phyloP scores from a whole-genome alignment of 805 yeast species.

The Candida lessepsii region DNA sequence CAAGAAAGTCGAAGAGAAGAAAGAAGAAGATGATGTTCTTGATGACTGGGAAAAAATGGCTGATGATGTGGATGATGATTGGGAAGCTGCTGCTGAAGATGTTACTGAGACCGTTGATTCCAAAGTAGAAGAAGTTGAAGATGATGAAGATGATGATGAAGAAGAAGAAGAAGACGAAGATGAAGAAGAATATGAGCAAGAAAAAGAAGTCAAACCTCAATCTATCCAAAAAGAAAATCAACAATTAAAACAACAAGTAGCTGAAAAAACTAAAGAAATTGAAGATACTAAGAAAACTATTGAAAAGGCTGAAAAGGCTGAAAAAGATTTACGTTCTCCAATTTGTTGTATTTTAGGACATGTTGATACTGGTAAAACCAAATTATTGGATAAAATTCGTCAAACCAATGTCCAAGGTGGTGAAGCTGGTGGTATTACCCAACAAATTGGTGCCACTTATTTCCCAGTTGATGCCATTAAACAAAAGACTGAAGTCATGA shows the following conservation, averaged over 20 bases:
- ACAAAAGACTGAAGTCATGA: slow-evolving; percentile 90
- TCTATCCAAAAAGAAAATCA: slow-evolving; percentile 26
- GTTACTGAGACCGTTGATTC: slow-evolving; percentile 19
- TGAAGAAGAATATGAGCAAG: slow-evolving; percentile 29
- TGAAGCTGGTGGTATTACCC: slow-evolving; percentile 99
- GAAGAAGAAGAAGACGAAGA: slow-evolving; percentile 28
- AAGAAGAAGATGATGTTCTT: slow-evolving; percentile 49
- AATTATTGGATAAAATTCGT: slow-evolving; percentile 92
- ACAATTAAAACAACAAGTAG: slow-evolving; percentile 25
- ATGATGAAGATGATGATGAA: slow-evolving; percentile 28
- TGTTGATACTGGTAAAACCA: slow-evolving; percentile 99
- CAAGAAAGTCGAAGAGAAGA: slow-evolving; percentile 17
- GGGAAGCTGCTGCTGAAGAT: slow-evolving; percentile 45
- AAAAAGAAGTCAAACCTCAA: slow-evolving; percentile 31
- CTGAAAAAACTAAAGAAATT: slow-evolving; percentile 27
- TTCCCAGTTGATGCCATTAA: slow-evolving; percentile 95
- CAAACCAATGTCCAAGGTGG: slow-evolving; percentile 99
- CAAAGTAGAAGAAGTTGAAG: slow-evolving; percentile 22
- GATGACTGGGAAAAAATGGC: slow-evolving; percentile 86
- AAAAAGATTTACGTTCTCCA: slow-evolving; percentile 84
- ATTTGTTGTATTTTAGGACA: slow-evolving; percentile 99
- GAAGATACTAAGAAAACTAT: slow-evolving; percentile 14
- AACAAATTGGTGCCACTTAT: slow-evolving; percentile 99
- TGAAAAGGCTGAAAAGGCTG: slow-evolving; percentile 25
- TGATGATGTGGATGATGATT: slow-evolving; percentile 51